Evolutionary conservation across 768 basidiomycete species (phyloP).

Genomic region (Tulasnella sp.): DNA sequence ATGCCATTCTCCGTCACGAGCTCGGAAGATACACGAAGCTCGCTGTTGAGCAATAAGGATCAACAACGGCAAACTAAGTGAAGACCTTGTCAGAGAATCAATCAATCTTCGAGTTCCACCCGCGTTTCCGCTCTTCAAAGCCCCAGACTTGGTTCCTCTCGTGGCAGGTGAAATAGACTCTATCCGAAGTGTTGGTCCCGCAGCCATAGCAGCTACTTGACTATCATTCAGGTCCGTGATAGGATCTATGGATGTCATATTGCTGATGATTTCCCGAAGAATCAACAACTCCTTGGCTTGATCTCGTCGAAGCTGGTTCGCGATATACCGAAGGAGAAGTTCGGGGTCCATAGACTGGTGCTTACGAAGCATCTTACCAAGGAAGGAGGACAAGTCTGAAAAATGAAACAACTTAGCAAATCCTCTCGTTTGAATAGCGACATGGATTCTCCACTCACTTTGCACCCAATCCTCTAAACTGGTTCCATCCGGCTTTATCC

Average conservation of each 20-base stretch:
- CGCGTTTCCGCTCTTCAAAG: conserved; percentile 37
- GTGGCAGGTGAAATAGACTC: conserved; percentile 75
- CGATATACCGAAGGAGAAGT: conserved; percentile 77
- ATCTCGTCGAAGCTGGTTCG: conserved; percentile 74
- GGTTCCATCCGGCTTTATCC: conserved; percentile 85
- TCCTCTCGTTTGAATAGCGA: not conserved
- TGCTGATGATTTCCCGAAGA: conserved; percentile 82
- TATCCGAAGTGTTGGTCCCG: conserved; percentile 72
- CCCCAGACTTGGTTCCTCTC: conserved; percentile 43
- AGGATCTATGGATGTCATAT: conserved; percentile 91
- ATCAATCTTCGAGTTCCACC: conserved; percentile 39
- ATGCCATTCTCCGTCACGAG: conserved; percentile 46
- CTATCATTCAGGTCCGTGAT: conserved; percentile 78
- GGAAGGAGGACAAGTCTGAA: conserved; percentile 84
- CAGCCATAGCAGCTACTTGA: conserved; percentile 82
- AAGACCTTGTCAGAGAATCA: conserved; percentile 55
- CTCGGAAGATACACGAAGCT: conserved; percentile 66
- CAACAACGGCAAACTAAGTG: conserved; percentile 74
- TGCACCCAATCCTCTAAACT: conserved; percentile 85
- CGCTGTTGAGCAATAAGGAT: conserved; percentile 87
- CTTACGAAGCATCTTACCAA: conserved; percentile 64
- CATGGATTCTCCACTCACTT: conserved; percentile 43
- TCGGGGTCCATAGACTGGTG: conserved; percentile 66
- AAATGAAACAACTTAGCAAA: conserved; percentile 19
- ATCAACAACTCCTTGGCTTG: conserved; percentile 83